Base-by-base conservation (phyloP, 495 filamentous ascomycete species). In the Copromyces sp. region DNA sequence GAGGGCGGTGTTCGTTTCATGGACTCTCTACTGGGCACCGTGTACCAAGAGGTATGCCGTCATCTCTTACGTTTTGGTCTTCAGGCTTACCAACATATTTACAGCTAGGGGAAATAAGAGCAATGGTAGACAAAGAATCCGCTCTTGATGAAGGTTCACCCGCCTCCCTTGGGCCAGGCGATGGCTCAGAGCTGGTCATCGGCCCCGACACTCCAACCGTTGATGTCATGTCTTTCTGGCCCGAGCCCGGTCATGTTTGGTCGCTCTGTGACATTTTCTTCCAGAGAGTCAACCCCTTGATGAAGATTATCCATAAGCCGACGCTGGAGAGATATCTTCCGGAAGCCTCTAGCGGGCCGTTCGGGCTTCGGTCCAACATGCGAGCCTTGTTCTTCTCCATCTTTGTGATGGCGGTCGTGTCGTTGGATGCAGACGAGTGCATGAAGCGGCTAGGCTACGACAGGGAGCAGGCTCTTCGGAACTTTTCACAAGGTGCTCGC, bases 221-320 rank as follows among this genome's bases (percentile, higher is more conserved):
- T 8, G 78, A 78, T 44, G 37, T 80, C 17, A 80, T 83, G 76
- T 76, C 78, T 39, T 80, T 91, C 11, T 91, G 93, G 82, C 91
- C 91, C 0, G 79, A 81, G 14, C 81, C 90, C 0, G 82, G 89
- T 73, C 90, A 92, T 69, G 88, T 92, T 24, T 89, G 92, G 75
- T 83, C 85, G 69, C 78, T 94, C 7, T 93, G 91, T 91, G 90
- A 93, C 77, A 84, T 85, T 2, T 92, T 87, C 75, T 84, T 91
- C 16, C 86, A 89, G 71, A 87, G 89, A 74, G 87, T 92, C 73
- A 89, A 92, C 78, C 91, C 91, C 0, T 76, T 93, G 59, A 86
- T 86, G 53, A 93, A 92, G 77, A 79, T 92, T n/a, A 84, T 92
- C 71, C 91, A 93, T 79, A 86, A 85, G 1, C 91, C 90, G 4